phyloP scores from a whole-genome alignment of 2,329 filamentous ascomycete species.

The Lojkania enalia region DNA sequence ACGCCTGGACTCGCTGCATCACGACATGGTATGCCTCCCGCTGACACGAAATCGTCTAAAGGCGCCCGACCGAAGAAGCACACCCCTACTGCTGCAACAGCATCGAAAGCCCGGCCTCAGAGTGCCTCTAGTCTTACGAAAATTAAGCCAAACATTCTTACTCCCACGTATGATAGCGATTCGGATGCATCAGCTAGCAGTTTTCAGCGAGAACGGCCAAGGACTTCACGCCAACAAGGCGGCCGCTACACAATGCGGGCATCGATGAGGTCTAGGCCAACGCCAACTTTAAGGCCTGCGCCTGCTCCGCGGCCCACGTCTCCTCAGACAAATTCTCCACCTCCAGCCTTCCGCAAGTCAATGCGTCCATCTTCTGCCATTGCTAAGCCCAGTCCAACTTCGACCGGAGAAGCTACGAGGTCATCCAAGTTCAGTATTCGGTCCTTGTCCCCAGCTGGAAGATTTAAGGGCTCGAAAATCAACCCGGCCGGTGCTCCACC shows the following conservation, averaged over 20 bases:
- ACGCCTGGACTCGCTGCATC: constrained; percentile 39
- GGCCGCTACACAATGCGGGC: constrained; percentile 65
- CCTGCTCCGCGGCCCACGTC: constrained; percentile 50
- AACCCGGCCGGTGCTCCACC: constrained; percentile 19
- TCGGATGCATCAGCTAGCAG: constrained; percentile 65
- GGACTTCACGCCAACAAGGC: constrained; percentile 42
- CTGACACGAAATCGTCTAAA: constrained; percentile 31
- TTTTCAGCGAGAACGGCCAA: constrained; percentile 66
- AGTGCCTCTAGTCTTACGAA: constrained; percentile 23
- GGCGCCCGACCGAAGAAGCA: constrained; percentile 46
- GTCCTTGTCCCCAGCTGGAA: constrained; percentile 68
- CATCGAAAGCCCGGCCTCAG: constrained; percentile 30
- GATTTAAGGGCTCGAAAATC: constrained; percentile 49
- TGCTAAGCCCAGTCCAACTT: constrained; percentile 21
- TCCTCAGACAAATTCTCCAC: constrained; percentile 30
- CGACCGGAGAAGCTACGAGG: constrained; percentile 24
- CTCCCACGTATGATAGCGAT: constrained; percentile 44
- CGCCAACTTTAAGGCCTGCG: constrained; percentile 42
- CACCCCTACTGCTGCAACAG: constrained; percentile 31
- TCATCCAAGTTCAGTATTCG: constrained; percentile 68
- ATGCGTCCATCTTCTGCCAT: constrained; percentile 38
- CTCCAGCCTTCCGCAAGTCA: constrained; percentile 33
- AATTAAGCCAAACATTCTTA: constrained; percentile 8
- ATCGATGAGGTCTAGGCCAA: constrained; percentile 65
- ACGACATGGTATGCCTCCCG: constrained; percentile 33